Evolutionary conservation across 1,284 basidiomycete species (phyloP), one percentile per base, ranked within the genome.

Genomic region (Bondarzewia mesenterica): DNA sequence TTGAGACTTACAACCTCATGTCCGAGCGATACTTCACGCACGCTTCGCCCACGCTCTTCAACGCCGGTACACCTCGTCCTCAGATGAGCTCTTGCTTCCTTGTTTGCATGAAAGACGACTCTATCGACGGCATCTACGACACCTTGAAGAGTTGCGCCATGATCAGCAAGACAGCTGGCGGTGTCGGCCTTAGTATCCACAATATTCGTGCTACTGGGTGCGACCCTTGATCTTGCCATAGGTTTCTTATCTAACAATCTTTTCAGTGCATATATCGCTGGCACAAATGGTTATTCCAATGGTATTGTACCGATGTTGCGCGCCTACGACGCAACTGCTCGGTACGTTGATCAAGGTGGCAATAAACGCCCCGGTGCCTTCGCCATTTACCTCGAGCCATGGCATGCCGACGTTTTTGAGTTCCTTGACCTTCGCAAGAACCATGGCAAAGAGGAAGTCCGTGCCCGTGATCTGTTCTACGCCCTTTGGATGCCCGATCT

Each of bases 281-380:
- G 94, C 32, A 98, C 94, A 45, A 97, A 97, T 67, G 95, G 96
- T 4, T 94, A 95, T 68, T 97, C 93, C 8, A 99, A 99, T 62
- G 96, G 96, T 55, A 98, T 99, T 61, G 92, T 99, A 1, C 96
- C 96, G 29, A 99, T 99, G 96, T 85, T 99, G 44, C 90, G 96
- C 52, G 95, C 93, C 0, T 99, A 88, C 68, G 96, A 99, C 63
- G 94, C 96, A 12, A 99, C 96, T 5, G 96, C 96, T 26, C 91
- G 96, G 47, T 99, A 99, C 64, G 96, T 99, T 54, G 96, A 99
- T 68, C 96, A 99, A 67, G 95, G 96, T 54, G 96, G 96, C 44
- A 99, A 99, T 80, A 99, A 99, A 76, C 89, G 96, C 40, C 96
- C 96, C 2, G 96, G 96, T 55, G 96, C 96, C 2, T 98, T 99